Evolutionary conservation across 2,329 filamentous ascomycete species (phyloP), one percentile per base, ranked within the genome.

Genomic region (Exophiala phaeomuriformis): DNA sequence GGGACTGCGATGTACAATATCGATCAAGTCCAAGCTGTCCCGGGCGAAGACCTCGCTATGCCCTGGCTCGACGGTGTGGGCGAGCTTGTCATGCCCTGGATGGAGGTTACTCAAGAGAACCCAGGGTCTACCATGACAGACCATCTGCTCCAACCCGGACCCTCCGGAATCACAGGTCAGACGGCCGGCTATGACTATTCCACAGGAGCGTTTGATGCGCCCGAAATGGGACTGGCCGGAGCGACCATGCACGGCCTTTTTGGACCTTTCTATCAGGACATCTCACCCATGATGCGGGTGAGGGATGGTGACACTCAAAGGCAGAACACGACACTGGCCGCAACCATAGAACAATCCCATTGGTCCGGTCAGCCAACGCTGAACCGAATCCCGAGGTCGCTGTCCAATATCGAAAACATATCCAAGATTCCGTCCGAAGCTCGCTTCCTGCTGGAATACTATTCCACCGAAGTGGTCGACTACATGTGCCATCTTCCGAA

Each of bases 401-500:
- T 51, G 35, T 51, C 49, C 28, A 51, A 51, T 30, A 39, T 45
- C 27, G 41, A 51, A 9, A 51, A 51, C 42, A 45, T 51, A 42
- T 51, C 49, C 9, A 41, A 41, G 3, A 51, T 51, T 27, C 49
- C 49, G 27, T 44, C 49, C 9, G 49, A 51, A 27, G 49, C 49
- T 19, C 39, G 49, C 8, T 51, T 44, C 31, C 49, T 51, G 7
- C 30, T 51, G 7, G 49, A 51, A 51, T 45, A 51, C 33, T 51
- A 51, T 30, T 44, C 49, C n/a, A 51, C 49, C 19, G 49, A 51
- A 6, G 49, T 51, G 28, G 49, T 51, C 5, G 19, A 44, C 33
- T 51, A 43, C 19, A 51, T 51, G 49, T 51, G 49, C 10, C 49
- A 51, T 44, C 41, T 51, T 5, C 49, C 49, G 5, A 51, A 51